Percentiles rank a stretch among this genome's conserved stretches.
These are phyloP conservation scores for Cymbopogon flexuosus DNA, from an alignment of 202 grass and related monocot species.

Conservation along the genomic window DNA sequence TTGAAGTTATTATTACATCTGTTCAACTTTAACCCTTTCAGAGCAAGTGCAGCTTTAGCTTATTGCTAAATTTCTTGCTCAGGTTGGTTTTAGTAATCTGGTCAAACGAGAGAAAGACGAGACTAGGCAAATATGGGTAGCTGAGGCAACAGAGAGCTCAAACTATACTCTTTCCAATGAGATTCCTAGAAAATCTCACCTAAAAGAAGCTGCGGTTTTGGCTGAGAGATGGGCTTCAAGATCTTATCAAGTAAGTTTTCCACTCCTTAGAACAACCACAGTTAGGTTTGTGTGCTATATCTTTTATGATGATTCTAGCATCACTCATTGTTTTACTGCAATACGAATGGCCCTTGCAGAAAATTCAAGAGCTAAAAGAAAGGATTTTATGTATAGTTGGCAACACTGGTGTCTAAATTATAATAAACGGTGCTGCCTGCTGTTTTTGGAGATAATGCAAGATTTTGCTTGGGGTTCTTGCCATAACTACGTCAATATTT, in stretches of 20 bases:
- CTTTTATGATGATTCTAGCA: conserved; percentile 11
- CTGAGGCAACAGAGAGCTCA: conserved; percentile 65
- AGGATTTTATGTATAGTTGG: conserved; percentile 56
- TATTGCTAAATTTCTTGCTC: conserved; percentile 25
- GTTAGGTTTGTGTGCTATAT: background rate
- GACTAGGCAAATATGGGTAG: conserved; percentile 72
- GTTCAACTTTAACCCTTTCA: conserved; percentile 26
- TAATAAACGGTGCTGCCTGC: conserved; percentile 2
- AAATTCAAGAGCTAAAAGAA: conserved; percentile 63
- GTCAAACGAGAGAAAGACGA: conserved; percentile 81
- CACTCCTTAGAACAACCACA: conserved; percentile 10
- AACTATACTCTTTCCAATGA: conserved; percentile 51
- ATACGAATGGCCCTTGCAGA: conserved; percentile 40
- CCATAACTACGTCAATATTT: background rate
- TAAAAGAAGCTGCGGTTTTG: conserved; percentile 49
- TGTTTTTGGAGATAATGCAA: conserved; percentile 26
- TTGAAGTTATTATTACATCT: background rate
- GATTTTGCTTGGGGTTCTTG: conserved; percentile 9
- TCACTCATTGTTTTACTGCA: conserved; percentile 17
- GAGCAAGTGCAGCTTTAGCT: conserved; percentile 11
- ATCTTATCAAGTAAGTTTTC: conserved; percentile 56
- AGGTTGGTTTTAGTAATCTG: conserved; percentile 94
- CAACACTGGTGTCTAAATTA: conserved; percentile 43
- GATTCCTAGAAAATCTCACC: conserved; percentile 63
- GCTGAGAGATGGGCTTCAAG: conserved; percentile 71